phyloP scores from a whole-genome alignment of 116 monocot species.

The Cymodocea nodosa region DNA sequence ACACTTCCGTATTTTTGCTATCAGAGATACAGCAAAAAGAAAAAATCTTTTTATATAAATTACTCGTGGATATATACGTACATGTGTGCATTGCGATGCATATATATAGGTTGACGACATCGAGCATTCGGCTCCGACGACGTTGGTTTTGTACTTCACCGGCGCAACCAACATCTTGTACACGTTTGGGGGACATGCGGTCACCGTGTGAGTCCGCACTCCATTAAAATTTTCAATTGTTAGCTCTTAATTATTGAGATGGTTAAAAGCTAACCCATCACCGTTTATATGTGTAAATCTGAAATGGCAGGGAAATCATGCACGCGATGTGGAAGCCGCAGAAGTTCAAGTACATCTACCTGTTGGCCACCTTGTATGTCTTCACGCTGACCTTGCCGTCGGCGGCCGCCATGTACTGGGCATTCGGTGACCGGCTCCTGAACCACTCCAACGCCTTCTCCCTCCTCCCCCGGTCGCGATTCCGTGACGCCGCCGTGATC shows the following conservation, averaged over 20 bases:
- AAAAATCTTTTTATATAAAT: too few species aligned
- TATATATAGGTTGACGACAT: slow-evolving; percentile 15
- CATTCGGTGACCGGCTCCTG: slow-evolving; percentile 59
- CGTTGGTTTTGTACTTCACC: slow-evolving; percentile 43
- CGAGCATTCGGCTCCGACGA: slow-evolving; percentile 20
- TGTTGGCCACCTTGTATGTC: slow-evolving; percentile 68
- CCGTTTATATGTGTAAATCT: neutral
- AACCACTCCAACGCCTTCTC: slow-evolving; percentile 57
- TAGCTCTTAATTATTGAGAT: too few species aligned
- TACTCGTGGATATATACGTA: too few species aligned
- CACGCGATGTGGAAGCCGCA: slow-evolving; percentile 90
- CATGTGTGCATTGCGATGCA: too few species aligned
- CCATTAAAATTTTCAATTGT: neutral
- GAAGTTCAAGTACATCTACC: slow-evolving; percentile 78
- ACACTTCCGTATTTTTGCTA: too few species aligned
- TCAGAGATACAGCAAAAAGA: too few species aligned
- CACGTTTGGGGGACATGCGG: slow-evolving; percentile 50
- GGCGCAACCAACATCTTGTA: slow-evolving; percentile 43
- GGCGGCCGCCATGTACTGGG: slow-evolving; percentile 71
- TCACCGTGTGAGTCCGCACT: slow-evolving; percentile 24
- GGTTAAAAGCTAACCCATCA: too few species aligned
- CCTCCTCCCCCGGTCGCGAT: slow-evolving; percentile 31
- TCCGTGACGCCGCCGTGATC: slow-evolving; percentile 47
- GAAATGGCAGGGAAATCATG: slow-evolving; percentile 63
- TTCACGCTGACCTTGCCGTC: slow-evolving; percentile 84